These are phyloP conservation scores for Williopsis jadinii DNA, from an alignment of 1,139 yeast genomes.

Conservation along the genomic window DNA sequence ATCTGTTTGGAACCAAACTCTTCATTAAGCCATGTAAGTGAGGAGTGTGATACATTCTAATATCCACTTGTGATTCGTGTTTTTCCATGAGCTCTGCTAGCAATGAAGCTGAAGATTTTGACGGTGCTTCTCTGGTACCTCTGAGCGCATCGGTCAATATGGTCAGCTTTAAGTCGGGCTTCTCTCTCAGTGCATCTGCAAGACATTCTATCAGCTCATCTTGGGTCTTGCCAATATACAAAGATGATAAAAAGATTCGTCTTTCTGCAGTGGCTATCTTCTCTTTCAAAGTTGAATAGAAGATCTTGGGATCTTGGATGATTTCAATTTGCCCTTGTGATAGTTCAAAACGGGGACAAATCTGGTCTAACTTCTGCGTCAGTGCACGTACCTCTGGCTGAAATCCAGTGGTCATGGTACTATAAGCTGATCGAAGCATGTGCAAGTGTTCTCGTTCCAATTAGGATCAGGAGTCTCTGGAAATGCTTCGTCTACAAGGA, in stretches of 20 bases:
- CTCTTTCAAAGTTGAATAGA: constrained; percentile 53
- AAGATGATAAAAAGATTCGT: constrained; percentile 73
- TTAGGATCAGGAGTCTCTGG: no score
- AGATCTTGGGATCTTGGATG: constrained; percentile 57
- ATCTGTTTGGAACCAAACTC: constrained; percentile 64
- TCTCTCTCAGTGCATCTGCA: constrained; percentile 48
- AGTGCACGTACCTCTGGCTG: constrained; percentile 44
- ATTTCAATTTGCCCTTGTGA: constrained; percentile 56
- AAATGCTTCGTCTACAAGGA: no score
- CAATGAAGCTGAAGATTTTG: constrained; percentile 67
- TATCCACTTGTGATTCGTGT: constrained; percentile 68
- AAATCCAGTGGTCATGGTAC: constrained; percentile 19
- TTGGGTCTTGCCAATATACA: constrained; percentile 82
- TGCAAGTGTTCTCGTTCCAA: not conserved
- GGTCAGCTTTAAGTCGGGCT: constrained; percentile 57
- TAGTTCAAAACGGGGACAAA: constrained; percentile 68
- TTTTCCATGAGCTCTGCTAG: constrained; percentile 60
- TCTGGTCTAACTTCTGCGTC: constrained; percentile 49
- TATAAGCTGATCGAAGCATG: constrained; percentile 4
- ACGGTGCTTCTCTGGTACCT: constrained; percentile 91
- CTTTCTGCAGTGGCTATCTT: constrained; percentile 49
- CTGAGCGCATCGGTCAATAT: constrained; percentile 83
- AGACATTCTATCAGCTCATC: constrained; percentile 62
- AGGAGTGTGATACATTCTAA: constrained; percentile 89
- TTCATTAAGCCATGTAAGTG: constrained; percentile 64